A percentile compares a stretch with the other conserved stretches of the same genome.
phyloP scores from a whole-genome alignment of 495 filamentous ascomycete species.

The Thermochaetoides thermophila region DNA sequence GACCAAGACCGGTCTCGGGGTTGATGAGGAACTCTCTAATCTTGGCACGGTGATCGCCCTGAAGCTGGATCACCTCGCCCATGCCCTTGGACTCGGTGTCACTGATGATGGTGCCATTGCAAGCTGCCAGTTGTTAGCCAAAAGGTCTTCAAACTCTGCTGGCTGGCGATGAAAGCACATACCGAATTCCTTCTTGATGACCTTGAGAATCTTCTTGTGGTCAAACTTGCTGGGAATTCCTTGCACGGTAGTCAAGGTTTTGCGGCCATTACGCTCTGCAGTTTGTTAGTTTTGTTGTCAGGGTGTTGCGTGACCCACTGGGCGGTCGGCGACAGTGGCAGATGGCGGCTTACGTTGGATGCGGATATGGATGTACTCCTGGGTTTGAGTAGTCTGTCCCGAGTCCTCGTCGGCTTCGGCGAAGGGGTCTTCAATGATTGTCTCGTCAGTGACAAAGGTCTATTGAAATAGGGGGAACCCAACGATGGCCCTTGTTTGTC shows the following conservation, averaged over 20 bases:
- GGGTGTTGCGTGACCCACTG: background rate
- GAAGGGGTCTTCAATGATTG: conserved; percentile 74
- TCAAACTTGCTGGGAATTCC: conserved; percentile 96
- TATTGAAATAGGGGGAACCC: no score
- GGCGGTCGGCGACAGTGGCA: background rate
- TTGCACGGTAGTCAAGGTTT: conserved; percentile 99
- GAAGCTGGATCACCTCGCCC: conserved; percentile 99
- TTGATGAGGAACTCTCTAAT: conserved; percentile 93
- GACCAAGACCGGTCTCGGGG: conserved; percentile 80
- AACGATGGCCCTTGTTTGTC: no score
- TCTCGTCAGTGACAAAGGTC: no score
- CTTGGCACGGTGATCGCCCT: conserved; percentile 97
- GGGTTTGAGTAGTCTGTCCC: conserved; percentile 74
- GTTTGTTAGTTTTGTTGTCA: no score
- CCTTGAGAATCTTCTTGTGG: conserved; percentile 98
- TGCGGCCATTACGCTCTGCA: conserved; percentile 99
- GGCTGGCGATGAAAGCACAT: conserved; percentile 22
- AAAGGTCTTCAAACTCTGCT: no score
- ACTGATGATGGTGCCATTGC: conserved; percentile 99
- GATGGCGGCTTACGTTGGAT: conserved; percentile 99
- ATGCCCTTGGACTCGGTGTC: conserved; percentile 62
- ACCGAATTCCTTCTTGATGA: conserved; percentile 99
- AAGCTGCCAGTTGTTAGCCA: conserved; percentile 45
- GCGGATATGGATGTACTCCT: conserved; percentile 99
- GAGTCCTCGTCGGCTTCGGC: conserved; percentile 99